These are phyloP conservation scores for Ceratocystis papillata DNA, from an alignment of 2,329 filamentous ascomycete species.

Conservation along the genomic window DNA sequence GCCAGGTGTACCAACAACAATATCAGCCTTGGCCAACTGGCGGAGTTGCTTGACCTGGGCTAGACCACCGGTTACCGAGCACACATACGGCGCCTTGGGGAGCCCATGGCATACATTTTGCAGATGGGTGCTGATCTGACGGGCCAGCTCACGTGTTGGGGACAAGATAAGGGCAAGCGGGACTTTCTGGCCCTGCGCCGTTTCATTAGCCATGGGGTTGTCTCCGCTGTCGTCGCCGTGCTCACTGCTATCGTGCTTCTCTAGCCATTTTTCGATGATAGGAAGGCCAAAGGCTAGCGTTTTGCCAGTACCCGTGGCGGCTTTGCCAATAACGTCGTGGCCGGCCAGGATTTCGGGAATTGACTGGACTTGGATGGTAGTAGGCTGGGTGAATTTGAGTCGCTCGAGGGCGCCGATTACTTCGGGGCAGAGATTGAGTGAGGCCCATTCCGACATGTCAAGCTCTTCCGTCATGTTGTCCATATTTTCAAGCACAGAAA, in stretches of 20 bases:
- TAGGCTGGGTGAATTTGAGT: conserved; percentile 70
- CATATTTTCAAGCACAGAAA: conserved; percentile 38
- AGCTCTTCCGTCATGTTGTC: conserved; percentile 47
- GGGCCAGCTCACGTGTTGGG: conserved; percentile 84
- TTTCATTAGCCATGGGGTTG: conserved; percentile 29
- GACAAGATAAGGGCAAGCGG: conserved; percentile 75
- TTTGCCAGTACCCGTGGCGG: conserved; percentile 91
- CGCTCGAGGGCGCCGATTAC: conserved; percentile 65
- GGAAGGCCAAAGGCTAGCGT: conserved; percentile 91
- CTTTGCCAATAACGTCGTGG: conserved; percentile 89
- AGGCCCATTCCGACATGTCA: conserved; percentile 71
- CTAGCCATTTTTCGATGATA: conserved; percentile 73
- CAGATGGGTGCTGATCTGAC: conserved; percentile 79
- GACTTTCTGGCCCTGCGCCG: conserved; percentile 31
- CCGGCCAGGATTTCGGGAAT: conserved; percentile 77
- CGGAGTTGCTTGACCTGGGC: conserved; percentile 93
- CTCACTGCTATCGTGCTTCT: conserved; percentile 29
- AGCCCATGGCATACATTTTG: conserved; percentile 57
- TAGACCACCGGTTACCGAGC: conserved; percentile 80
- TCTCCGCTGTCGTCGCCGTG: conserved; percentile 2
- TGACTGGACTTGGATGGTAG: conserved; percentile 63
- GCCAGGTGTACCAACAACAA: conserved; percentile 87
- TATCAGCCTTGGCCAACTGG: conserved; percentile 70
- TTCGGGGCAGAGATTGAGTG: conserved; percentile 59
- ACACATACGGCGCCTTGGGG: conserved; percentile 57